Evolutionary conservation across 2,329 filamentous ascomycete species (phyloP), one percentile per base, ranked within the genome.

Genomic region (Camillea tinctor): DNA sequence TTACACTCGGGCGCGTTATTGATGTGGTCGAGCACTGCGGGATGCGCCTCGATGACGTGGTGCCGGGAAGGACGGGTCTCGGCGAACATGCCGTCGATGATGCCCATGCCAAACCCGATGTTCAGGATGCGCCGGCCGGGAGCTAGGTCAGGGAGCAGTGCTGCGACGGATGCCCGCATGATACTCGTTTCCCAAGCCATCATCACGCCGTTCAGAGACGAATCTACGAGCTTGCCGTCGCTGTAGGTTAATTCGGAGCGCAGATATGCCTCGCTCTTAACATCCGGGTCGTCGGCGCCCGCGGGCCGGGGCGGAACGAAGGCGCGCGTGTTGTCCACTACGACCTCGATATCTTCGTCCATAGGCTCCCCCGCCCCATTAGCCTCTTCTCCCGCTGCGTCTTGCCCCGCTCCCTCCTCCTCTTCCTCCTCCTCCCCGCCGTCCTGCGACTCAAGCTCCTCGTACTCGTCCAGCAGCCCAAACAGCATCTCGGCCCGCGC

Each of bases 131-230:
- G 84, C 65, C 90, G 84, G 1, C 88, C 90, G 0, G 72, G 56
- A 49, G 64, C 60, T 8, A 65, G 66, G 11, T 57, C 66, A 0
- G 74, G 73, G 1, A 89, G 79, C 1, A 96, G 79, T 15, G 85
- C 83, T 63, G 88, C 83, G 52, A 92, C 91, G 57, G 90, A 92
- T 55, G 85, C 83, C 61, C 84, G 84, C 92, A 96, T 96, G 68
- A 96, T 95, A 65, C 88, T 86, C 1, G 88, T 90, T 75, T 96
- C 92, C 92, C 92, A 96, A 48, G 88, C 84, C 92, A 96, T 96
- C 92, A 96, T 96, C 52, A 96, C 91, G 56, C 91, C 92, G 73
- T 96, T 96, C 63, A 87, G 83, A 64, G 87, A 85, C 3, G 85
- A 81, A 71, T 95, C 91, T 6, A 95, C 82, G 2, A 95, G 83